These are phyloP conservation scores for Suhomyces terraborum DNA, from an alignment of 1,139 yeast genomes.

Conservation along the genomic window DNA sequence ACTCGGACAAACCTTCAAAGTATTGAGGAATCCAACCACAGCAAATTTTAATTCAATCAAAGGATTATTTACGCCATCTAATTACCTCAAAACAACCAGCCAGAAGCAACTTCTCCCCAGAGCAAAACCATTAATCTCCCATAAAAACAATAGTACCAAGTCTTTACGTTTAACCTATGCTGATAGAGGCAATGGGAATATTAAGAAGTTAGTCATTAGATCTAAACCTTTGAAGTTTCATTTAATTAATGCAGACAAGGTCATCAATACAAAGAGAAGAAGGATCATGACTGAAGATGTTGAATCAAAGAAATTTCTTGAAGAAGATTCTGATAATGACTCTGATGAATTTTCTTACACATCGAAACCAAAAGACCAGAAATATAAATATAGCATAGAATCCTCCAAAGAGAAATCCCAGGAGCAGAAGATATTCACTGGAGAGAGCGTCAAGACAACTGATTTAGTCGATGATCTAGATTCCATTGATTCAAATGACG, in stretches of 20 bases:
- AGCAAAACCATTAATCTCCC: not conserved
- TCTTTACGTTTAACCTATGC: slow-evolving; percentile 16
- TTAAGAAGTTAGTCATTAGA: slow-evolving; percentile 42
- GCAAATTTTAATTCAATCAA: slow-evolving; percentile 21
- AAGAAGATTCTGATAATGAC: slow-evolving; percentile 21
- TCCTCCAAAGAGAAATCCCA: slow-evolving; percentile 18
- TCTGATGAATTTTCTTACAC: slow-evolving; percentile 24
- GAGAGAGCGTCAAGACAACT: slow-evolving; percentile 16
- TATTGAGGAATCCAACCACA: slow-evolving; percentile 28
- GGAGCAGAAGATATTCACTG: slow-evolving; percentile 10
- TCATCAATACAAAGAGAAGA: slow-evolving; percentile 37
- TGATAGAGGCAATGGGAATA: slow-evolving; percentile 19
- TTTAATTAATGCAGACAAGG: slow-evolving; percentile 47
- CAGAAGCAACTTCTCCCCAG: slow-evolving; percentile 5
- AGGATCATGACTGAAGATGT: slow-evolving; percentile 27
- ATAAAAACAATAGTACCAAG: slow-evolving; percentile 8
- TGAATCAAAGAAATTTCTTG: slow-evolving; percentile 21
- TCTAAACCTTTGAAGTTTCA: slow-evolving; percentile 48
- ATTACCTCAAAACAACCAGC: slow-evolving; percentile 22
- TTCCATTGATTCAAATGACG: slow-evolving; percentile 31
- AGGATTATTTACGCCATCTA: slow-evolving; percentile 30
- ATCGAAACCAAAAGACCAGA: slow-evolving; percentile 13
- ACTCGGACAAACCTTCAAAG: slow-evolving; percentile 41
- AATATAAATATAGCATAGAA: slow-evolving; percentile 10
- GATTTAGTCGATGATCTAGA: slow-evolving; percentile 11